Evolutionary conservation across 495 filamentous ascomycete species (phyloP).

Genomic region (Cryomyces antarcticus): DNA sequence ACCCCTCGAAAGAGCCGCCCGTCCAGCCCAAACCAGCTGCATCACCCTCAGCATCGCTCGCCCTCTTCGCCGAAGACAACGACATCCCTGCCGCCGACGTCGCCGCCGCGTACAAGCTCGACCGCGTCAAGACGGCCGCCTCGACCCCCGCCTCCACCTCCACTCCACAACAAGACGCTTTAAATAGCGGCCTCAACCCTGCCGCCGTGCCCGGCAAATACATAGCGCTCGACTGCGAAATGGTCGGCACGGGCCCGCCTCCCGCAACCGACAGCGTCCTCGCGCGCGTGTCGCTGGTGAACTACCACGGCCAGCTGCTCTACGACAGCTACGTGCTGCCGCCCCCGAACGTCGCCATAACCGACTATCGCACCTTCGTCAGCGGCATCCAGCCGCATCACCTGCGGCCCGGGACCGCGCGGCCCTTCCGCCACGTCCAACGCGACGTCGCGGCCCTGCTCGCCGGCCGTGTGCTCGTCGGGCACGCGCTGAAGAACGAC

Average conservation of each 20-base stretch:
- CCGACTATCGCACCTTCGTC: conserved; percentile 74
- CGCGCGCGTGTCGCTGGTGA: conserved; percentile 71
- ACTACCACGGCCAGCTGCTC: conserved; percentile 74
- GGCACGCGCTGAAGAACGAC: conserved; percentile 81
- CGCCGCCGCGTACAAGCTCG: conserved; percentile 32
- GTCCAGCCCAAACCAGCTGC: background rate
- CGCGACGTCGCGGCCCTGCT: conserved; percentile 50
- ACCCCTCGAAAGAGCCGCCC: background rate
- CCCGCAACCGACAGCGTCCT: conserved; percentile 39
- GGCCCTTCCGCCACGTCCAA: conserved; percentile 59
- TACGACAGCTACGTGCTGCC: conserved; percentile 83
- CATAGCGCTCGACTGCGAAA: conserved; percentile 87
- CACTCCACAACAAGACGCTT: background rate
- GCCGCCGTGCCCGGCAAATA: conserved; percentile 56
- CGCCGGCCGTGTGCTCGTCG: conserved; percentile 53
- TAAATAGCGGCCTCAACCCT: conserved; percentile 28
- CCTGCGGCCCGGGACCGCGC: conserved; percentile 34
- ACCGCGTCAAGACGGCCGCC: conserved; percentile 10
- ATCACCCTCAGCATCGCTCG: conserved; percentile 13
- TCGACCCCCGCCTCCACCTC: conserved; percentile 5
- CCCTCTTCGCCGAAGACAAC: conserved; percentile 33
- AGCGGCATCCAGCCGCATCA: conserved; percentile 55
- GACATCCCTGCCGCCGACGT: conserved; percentile 40
- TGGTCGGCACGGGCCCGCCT: conserved; percentile 68
- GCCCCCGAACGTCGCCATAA: conserved; percentile 38